These are phyloP conservation scores for Quercus aquifolioides DNA, from an alignment of 306 rosid genomes.

Conservation along the genomic window DNA sequence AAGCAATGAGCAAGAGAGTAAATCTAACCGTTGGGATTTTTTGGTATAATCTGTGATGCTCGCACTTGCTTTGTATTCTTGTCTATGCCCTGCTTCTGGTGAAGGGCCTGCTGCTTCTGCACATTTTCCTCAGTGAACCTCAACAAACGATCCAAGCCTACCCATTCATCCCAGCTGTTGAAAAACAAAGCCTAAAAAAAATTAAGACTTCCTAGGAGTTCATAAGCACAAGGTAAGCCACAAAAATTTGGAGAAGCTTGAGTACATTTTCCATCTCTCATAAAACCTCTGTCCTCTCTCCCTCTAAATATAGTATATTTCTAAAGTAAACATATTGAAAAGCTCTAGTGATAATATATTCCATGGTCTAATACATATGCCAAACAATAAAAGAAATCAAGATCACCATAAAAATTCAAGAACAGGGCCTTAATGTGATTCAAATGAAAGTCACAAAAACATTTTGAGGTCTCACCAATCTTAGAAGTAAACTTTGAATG, in stretches of 20 bases:
- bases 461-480: too few relatives aligned
- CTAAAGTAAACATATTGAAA: too few relatives aligned
- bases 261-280: neutral
- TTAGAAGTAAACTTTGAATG: too few relatives aligned
- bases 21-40: constrained; percentile 40
- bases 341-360: too few relatives aligned
- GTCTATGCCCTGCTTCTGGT: constrained; percentile 33
- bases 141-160: constrained; percentile 56
- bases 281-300: too few relatives aligned
- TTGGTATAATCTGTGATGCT: constrained; percentile 36
- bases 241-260: constrained; percentile 1
- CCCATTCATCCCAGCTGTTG: constrained; percentile 97
- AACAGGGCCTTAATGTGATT: too few relatives aligned
- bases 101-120: constrained; percentile 32
- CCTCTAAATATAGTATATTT: too few relatives aligned
- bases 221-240: neutral
- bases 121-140: constrained; percentile 58
- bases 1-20: constrained; percentile 20
- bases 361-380: too few relatives aligned
- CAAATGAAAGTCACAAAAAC: too few relatives aligned
- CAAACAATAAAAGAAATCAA: too few relatives aligned
- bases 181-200: constrained; percentile 7
- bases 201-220: constrained; percentile 4
- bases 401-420: too few relatives aligned
- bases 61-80: constrained; percentile 37